Evolutionary conservation across 805 yeast genomes (phyloP).

Genomic region (Saccharomycopsis microspora): DNA sequence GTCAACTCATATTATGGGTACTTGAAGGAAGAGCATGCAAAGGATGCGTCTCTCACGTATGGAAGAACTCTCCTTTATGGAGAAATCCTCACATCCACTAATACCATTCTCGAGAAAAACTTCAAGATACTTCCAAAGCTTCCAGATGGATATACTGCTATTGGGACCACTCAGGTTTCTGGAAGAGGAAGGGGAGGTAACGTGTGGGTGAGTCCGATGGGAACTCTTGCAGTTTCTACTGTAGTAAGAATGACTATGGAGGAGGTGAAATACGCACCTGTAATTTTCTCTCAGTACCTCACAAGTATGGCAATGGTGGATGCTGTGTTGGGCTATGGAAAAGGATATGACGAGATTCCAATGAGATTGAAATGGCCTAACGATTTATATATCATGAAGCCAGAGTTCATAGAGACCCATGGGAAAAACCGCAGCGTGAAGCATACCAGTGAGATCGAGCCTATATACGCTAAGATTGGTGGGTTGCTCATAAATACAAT

Average conservation of each 20-base stretch:
- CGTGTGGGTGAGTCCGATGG: slow-evolving; percentile 89
- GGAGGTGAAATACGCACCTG: slow-evolving; percentile 36
- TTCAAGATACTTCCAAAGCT: slow-evolving; percentile 40
- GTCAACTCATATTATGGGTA: slow-evolving; percentile 40
- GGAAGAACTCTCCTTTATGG: slow-evolving; percentile 67
- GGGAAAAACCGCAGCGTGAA: slow-evolving; percentile 1
- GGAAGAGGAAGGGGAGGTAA: slow-evolving; percentile 96
- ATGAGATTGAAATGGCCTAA: slow-evolving; percentile 93
- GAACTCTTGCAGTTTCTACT: slow-evolving; percentile 76
- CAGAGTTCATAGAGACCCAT: slow-evolving; percentile 34
- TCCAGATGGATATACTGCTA: slow-evolving; percentile 57
- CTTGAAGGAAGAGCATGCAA: slow-evolving; percentile 23
- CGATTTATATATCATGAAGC: slow-evolving; percentile 70
- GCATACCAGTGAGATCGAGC: slow-evolving; percentile 38
- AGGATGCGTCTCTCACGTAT: slow-evolving; percentile 22
- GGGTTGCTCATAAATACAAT: slow-evolving; percentile 82
- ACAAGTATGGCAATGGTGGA: slow-evolving; percentile 75
- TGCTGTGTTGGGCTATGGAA: slow-evolving; percentile 53
- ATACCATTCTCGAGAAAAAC: slow-evolving; percentile 66
- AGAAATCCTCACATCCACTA: slow-evolving; percentile 87
- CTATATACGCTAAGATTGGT: slow-evolving; percentile 62
- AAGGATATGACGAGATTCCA: slow-evolving; percentile 66
- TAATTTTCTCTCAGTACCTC: slow-evolving; percentile 81
- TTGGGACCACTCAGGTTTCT: slow-evolving; percentile 75
- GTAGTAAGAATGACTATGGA: slow-evolving; percentile 48